A percentile compares a stretch with the other conserved stretches of the same genome.
phyloP scores from a whole-genome alignment of 148 eudicot genomes.

The Dysphania ambrosioides region DNA sequence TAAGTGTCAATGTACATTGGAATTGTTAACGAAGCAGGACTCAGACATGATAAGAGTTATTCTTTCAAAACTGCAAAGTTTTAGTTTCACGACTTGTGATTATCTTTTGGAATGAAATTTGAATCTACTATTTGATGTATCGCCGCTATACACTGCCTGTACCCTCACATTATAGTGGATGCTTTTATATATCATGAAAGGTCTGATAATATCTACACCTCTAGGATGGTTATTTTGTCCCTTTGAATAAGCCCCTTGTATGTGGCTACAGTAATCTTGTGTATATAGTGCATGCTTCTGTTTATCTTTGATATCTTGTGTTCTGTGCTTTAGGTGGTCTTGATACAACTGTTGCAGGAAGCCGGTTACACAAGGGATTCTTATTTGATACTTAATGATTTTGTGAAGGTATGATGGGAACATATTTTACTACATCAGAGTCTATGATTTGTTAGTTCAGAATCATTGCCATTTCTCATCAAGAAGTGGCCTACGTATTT shows the following conservation, averaged over 20 bases:
- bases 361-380: constrained; percentile 78
- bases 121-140: neutral
- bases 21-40: neutral
- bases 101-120: neutral
- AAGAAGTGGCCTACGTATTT: neutral
- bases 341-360: constrained; percentile 66
- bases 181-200: neutral
- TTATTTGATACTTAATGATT: constrained; percentile 61
- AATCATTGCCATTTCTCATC: neutral
- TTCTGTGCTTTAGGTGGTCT: constrained; percentile 49
- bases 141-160: neutral
- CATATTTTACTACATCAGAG: neutral
- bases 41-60: neutral
- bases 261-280: neutral
- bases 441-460: neutral
- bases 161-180: neutral
- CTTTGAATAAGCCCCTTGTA: neutral
- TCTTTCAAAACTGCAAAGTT: neutral
- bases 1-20: neutral
- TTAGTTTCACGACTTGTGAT: neutral
- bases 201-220: constrained; percentile 12
- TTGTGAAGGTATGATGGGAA: constrained; percentile 53
- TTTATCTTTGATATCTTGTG: constrained; percentile 4
- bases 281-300: neutral
- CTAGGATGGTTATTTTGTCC: neutral